phyloP scores from a whole-genome alignment of 306 rosid species.

The Delonix regia region DNA sequence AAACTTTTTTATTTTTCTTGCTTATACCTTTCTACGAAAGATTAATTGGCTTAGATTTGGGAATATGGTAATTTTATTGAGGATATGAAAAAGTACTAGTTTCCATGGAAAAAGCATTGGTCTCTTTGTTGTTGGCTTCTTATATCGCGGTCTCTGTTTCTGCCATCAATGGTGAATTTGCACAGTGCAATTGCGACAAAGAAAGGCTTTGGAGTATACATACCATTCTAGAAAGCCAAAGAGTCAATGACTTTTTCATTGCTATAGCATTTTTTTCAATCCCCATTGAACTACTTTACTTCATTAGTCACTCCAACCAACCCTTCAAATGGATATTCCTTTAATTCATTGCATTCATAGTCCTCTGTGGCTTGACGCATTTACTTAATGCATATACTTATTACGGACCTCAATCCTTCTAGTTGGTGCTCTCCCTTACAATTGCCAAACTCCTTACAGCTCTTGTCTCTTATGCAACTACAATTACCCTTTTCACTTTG shows the following conservation, averaged over 20 bases:
- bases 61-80: conserved; percentile 5
- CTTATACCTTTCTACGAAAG: no score
- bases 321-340: conserved; percentile 92
- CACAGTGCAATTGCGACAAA: conserved; percentile 37
- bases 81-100: conserved; percentile 14
- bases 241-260: conserved; percentile 81
- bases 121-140: conserved; percentile 39
- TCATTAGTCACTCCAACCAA: conserved; percentile 80
- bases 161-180: neutral
- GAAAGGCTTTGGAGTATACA: conserved; percentile 68
- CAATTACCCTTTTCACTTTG: conserved; percentile 69
- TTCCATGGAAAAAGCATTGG: conserved; percentile 58
- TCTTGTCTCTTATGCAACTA: conserved; percentile 82
- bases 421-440: conserved; percentile 62
- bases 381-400: conserved; percentile 84
- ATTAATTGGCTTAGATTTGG: conserved; percentile 12
- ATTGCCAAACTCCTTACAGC: conserved; percentile 82
- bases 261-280: conserved; percentile 89
- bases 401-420: conserved; percentile 67
- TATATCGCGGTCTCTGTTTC: conserved; percentile 21
- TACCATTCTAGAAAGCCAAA: conserved; percentile 67
- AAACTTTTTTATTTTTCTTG: neutral
- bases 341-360: conserved; percentile 81
- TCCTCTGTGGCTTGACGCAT: conserved; percentile 87
- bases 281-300: conserved; percentile 87